Conservation (phyloP, 176 grass and related monocot genomes). For the Carex myosuroides region DNA sequence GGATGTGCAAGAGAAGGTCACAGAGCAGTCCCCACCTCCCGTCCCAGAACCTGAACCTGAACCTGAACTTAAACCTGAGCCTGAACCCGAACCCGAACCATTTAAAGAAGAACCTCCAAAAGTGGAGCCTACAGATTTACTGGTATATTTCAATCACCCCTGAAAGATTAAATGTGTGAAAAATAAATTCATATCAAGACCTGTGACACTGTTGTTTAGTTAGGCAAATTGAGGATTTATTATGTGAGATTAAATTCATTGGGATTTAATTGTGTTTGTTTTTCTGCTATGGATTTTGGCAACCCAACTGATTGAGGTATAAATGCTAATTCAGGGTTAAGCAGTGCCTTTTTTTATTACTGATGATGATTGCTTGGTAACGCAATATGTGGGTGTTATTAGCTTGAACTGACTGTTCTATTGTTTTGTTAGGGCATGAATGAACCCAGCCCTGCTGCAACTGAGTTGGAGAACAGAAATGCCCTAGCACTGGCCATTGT, state of each 20-base stretch:
- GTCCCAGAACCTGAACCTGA: slow-evolving; percentile 23
- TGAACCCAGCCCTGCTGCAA: slow-evolving; percentile 33
- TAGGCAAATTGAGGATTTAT: not conserved
- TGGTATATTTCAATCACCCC: slow-evolving; percentile 42
- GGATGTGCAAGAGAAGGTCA: slow-evolving; percentile 44
- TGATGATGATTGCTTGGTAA: not conserved
- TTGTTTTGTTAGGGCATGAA: slow-evolving; percentile 50
- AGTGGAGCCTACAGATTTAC: slow-evolving; percentile 53
- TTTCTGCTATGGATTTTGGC: not conserved
- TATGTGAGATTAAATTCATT: not conserved
- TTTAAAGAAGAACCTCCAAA: slow-evolving; percentile 33
- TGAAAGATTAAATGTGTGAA: not conserved
- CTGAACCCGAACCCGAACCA: slow-evolving; percentile 50
- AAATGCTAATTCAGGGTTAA: not conserved
- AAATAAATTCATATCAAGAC: not conserved
- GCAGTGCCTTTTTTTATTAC: not conserved
- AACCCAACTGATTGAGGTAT: not conserved
- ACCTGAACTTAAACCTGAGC: slow-evolving; percentile 29
- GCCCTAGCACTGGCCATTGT: slow-evolving; percentile 60
- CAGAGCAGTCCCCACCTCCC: slow-evolving; percentile 26
- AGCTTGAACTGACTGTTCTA: not conserved
- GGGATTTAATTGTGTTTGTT: not conserved
- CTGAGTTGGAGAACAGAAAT: slow-evolving; percentile 62
- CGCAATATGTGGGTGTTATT: not conserved
- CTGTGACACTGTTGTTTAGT: not conserved